Percentiles rank a stretch among this genome's conserved stretches.
Evolutionary conservation across 495 filamentous ascomycete genomes (phyloP).

Genomic region (Podospora fimiseda): DNA sequence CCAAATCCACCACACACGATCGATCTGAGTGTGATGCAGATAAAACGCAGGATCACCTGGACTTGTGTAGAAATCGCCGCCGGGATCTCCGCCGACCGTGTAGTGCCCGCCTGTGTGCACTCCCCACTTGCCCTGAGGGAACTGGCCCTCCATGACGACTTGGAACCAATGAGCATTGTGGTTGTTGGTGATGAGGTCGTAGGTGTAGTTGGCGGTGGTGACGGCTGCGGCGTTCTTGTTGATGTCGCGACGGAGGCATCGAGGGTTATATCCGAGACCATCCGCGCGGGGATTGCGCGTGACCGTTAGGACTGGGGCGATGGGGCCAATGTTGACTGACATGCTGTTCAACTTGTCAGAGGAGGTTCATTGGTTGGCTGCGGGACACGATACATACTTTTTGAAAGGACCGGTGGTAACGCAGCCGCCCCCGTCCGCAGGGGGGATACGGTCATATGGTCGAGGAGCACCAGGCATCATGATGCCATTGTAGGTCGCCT

Average conservation of each 20-base stretch:
- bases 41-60: conserved; percentile 64
- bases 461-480: conserved; percentile 21
- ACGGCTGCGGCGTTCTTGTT: conserved; percentile 45
- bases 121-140: conserved; percentile 33
- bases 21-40: conserved; percentile 61
- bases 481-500: conserved; percentile 24
- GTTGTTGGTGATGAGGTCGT: conserved; percentile 38
- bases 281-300: conserved; percentile 31
- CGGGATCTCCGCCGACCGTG: conserved; percentile 30
- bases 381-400: conserved; percentile 15
- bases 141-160: conserved; percentile 31
- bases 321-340: conserved; percentile 20
- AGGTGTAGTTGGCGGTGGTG: conserved; percentile 20
- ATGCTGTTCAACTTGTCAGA: conserved; percentile 10
- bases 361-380: neutral
- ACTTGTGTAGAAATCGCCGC: conserved; percentile 48
- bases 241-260: conserved; percentile 62
- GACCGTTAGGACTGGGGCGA: conserved; percentile 31
- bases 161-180: conserved; percentile 48
- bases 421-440: conserved; percentile 58
- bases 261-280: conserved; percentile 46
- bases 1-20: conserved; percentile 66
- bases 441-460: conserved; percentile 25
- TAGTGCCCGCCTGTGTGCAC: conserved; percentile 63
- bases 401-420: conserved; percentile 55